Percentiles rank a stretch among this genome's conserved stretches.
Conservation (phyloP, 192 early-diverging fungal species). For the Backusella macrospora region DNA sequence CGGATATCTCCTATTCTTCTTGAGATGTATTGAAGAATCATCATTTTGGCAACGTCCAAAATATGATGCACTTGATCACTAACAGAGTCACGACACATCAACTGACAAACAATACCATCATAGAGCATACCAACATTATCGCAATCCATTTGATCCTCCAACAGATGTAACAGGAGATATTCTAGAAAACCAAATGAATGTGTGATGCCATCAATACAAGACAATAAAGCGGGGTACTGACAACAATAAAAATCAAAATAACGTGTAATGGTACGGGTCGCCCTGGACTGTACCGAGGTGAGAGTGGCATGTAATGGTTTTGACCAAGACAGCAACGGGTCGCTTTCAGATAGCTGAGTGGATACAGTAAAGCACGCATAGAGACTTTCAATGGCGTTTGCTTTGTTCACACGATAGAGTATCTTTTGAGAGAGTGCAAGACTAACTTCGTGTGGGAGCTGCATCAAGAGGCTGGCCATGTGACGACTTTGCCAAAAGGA, state of each 20-base stretch:
- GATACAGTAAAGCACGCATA: constrained; percentile 27
- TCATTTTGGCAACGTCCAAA: constrained; percentile 17
- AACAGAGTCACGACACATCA: constrained; percentile 28
- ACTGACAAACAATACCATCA: constrained; percentile 28
- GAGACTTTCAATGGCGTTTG: constrained; percentile 30
- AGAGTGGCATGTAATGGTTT: constrained; percentile 27
- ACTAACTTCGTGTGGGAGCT: constrained; percentile 5
- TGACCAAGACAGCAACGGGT: constrained; percentile 24
- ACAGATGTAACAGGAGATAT: constrained; percentile 24
- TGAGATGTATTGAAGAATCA: constrained; percentile 2
- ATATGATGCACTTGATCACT: constrained; percentile 19
- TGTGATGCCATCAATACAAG: constrained; percentile 40
- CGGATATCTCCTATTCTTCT: constrained; percentile 16
- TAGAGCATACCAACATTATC: constrained; percentile 30
- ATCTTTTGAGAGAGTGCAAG: constrained; percentile 11
- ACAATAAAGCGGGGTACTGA: constrained; percentile 34
- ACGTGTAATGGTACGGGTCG: constrained; percentile 26
- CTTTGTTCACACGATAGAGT: constrained; percentile 23
- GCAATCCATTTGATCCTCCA: constrained; percentile 35
- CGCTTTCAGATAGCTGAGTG: constrained; percentile 10
- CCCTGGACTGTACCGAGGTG: constrained; percentile 14
- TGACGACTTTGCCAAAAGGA: constrained; percentile 25
- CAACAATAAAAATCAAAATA: constrained; percentile 38
- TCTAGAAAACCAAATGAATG: constrained; percentile 34
- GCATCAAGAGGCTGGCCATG: constrained; percentile 18